A percentile compares a stretch with the other conserved stretches of the same genome.
phyloP scores from a whole-genome alignment of 139 green algal species.

The Ulvella scutata region DNA sequence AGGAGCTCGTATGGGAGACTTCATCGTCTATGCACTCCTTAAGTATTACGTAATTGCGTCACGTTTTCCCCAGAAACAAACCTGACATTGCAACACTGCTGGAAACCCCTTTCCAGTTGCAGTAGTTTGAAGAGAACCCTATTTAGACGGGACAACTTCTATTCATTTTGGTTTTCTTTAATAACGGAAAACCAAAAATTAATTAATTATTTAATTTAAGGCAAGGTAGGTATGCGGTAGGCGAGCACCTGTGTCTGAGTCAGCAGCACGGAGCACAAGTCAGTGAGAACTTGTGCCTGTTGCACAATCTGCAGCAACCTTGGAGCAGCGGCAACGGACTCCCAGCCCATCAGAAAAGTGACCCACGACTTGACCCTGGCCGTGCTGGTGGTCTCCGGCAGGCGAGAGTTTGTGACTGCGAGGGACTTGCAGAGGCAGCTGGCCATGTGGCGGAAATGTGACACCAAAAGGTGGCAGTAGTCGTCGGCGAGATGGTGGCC shows the following conservation, averaged over 20 bases:
- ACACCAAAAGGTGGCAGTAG: slow-evolving; percentile 1
- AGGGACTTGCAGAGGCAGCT: neutral
- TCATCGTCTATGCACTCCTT: too few species aligned
- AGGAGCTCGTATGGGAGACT: too few species aligned
- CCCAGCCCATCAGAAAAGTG: neutral
- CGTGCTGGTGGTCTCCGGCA: neutral
- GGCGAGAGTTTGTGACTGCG: neutral
- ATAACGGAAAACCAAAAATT: too few species aligned
- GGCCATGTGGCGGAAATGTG: neutral
- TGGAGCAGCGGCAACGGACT: neutral
- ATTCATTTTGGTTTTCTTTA: too few species aligned
- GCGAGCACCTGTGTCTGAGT: neutral
- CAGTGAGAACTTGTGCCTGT: neutral
- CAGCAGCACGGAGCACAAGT: neutral
- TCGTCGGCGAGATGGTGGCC: neutral
- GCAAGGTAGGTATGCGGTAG: too few species aligned
- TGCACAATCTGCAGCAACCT: neutral
- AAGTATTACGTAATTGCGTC: too few species aligned
- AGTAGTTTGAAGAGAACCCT: too few species aligned
- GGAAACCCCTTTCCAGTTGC: too few species aligned
- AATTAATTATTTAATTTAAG: too few species aligned
- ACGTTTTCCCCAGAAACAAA: too few species aligned
- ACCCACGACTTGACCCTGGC: neutral
- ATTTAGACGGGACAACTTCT: too few species aligned
- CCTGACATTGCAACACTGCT: too few species aligned